A percentile compares a stretch with the other conserved stretches of the same genome.
Evolutionary conservation across 768 basidiomycete genomes (phyloP).

Genomic region (Austroboletus eburneus): DNA sequence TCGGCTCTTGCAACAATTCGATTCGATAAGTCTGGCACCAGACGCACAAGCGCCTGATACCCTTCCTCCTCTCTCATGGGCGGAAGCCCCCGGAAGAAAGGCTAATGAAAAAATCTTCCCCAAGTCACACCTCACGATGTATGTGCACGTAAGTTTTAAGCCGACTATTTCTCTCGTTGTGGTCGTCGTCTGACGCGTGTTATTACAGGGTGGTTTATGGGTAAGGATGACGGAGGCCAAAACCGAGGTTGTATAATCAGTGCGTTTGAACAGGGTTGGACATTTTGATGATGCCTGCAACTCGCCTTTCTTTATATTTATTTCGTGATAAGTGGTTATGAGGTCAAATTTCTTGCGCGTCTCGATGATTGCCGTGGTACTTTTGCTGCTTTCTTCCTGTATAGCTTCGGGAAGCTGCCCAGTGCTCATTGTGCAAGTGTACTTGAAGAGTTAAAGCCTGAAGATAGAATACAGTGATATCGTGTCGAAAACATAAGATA

Average conservation of each 20-base stretch:
- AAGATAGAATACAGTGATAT: too few relatives aligned
- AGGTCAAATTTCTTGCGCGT: too few relatives aligned
- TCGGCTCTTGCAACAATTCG: constrained; percentile 58
- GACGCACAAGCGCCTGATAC: constrained; percentile 44
- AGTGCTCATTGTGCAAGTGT: too few relatives aligned
- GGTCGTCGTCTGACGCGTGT: background rate
- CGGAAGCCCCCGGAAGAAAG: constrained; percentile 41
- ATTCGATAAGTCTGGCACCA: constrained; percentile 42
- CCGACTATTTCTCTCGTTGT: background rate
- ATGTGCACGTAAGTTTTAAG: constrained; percentile 35
- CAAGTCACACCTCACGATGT: constrained; percentile 54
- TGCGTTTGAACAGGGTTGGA: too few relatives aligned
- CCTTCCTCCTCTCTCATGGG: constrained; percentile 47
- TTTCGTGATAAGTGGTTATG: too few relatives aligned
- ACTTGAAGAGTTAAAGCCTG: too few relatives aligned
- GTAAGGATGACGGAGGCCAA: constrained; percentile 35
- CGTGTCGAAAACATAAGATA: too few relatives aligned
- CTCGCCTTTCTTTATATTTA: too few relatives aligned
- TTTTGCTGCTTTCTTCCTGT: too few relatives aligned
- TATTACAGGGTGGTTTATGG: constrained; percentile 50
- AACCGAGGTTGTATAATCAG: constrained; percentile 3
- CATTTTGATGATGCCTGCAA: too few relatives aligned
- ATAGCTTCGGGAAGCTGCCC: too few relatives aligned
- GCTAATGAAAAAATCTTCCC: constrained; percentile 48
- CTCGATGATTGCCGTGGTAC: too few relatives aligned